phyloP scores from a whole-genome alignment of 2,329 filamentous ascomycete genomes.

The Fusarium subtropicale region DNA sequence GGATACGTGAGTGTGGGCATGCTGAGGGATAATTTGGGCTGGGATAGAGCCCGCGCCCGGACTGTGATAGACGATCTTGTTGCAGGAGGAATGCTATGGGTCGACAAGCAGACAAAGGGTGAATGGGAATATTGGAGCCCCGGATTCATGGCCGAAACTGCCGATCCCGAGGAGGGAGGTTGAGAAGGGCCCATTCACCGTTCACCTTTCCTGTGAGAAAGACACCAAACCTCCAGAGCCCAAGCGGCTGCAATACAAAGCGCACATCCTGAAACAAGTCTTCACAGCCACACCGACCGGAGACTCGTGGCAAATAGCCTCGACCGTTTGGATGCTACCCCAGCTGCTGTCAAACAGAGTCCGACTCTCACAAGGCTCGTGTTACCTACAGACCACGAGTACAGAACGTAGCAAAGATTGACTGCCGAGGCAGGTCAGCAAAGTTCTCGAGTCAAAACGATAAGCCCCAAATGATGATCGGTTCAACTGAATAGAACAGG shows the following conservation, averaged over 20 bases:
- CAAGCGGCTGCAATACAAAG: not conserved
- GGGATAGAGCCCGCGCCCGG: constrained; percentile 85
- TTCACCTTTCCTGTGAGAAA: not conserved
- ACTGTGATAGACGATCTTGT: constrained; percentile 93
- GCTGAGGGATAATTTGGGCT: constrained; percentile 85
- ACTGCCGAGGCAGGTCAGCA: not conserved
- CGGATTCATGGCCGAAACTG: constrained; percentile 71
- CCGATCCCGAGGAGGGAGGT: constrained; percentile 30
- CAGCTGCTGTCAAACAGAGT: not conserved
- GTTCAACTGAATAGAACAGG: not conserved
- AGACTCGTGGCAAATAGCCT: not conserved
- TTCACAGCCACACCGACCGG: not conserved
- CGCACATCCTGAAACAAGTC: not conserved
- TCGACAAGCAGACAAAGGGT: constrained; percentile 79
- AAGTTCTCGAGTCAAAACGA: not conserved
- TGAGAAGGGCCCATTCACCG: constrained; percentile 15
- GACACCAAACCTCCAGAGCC: not conserved
- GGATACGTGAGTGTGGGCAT: constrained; percentile 92
- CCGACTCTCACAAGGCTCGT: not conserved
- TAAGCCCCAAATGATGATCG: not conserved
- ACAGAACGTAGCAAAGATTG: not conserved
- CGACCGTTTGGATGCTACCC: not conserved
- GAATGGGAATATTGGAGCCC: constrained; percentile 97
- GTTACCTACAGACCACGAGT: not conserved
- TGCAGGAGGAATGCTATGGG: constrained; percentile 91